phyloP scores from a whole-genome alignment of 1,284 basidiomycete genomes.

The Papiliotrema laurentii region DNA sequence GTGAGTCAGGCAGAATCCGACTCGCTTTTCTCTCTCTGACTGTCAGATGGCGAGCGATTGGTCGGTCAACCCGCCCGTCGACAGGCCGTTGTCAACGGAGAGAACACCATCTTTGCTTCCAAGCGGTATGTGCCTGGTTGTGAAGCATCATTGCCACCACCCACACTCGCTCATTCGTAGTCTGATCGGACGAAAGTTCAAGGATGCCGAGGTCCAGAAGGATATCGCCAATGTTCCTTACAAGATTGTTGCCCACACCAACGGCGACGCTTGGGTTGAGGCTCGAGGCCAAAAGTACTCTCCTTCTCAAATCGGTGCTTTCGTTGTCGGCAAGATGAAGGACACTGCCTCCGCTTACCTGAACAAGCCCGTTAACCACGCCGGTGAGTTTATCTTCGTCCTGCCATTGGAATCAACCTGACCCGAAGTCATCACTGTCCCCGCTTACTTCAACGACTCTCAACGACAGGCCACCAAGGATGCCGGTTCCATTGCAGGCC shows the following conservation, averaged over 20 bases:
- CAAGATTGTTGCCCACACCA: slow-evolving; percentile 63
- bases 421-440: slow-evolving; percentile 84
- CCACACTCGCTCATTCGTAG: slow-evolving; percentile 14
- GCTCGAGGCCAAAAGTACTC: slow-evolving; percentile 58
- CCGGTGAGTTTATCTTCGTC: slow-evolving; percentile 48
- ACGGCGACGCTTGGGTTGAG: slow-evolving; percentile 69
- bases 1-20: slow-evolving; percentile 14
- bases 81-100: slow-evolving; percentile 94
- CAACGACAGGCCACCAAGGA: slow-evolving; percentile 98
- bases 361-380: slow-evolving; percentile 87
- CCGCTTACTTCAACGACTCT: slow-evolving; percentile 98
- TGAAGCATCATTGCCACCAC: neutral
- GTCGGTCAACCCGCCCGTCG: slow-evolving; percentile 96
- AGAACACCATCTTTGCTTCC: slow-evolving; percentile 91
- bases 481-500: slow-evolving; percentile 91
- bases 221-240: slow-evolving; percentile 69
- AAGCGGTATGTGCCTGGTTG: slow-evolving; percentile 59
- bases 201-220: slow-evolving; percentile 87
- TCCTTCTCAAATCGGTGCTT: slow-evolving; percentile 63
- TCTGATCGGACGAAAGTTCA: slow-evolving; percentile 89
- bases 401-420: slow-evolving; percentile 41
- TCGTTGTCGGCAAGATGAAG: slow-evolving; percentile 90
- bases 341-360: slow-evolving; percentile 90
- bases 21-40: no score
- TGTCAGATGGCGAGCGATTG: slow-evolving; percentile 71